Percentiles rank a stretch among this genome's conserved stretches.
Evolutionary conservation across 1,284 basidiomycete species (phyloP).

Genomic region (Trametes hirsuta): DNA sequence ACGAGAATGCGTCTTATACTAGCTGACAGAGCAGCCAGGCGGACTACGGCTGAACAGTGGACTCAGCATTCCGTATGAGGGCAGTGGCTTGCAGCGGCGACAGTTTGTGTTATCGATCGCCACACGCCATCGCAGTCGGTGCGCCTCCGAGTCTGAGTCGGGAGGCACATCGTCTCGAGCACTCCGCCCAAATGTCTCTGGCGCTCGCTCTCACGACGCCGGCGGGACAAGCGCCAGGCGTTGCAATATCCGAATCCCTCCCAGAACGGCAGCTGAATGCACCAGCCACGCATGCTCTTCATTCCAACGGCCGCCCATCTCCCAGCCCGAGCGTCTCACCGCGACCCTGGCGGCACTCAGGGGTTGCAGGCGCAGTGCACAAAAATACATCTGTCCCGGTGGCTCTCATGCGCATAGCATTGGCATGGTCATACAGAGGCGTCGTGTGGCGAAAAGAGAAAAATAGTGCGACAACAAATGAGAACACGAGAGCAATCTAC

Average conservation of each 20-base stretch:
- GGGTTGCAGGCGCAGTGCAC: not conserved
- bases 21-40: conserved; percentile 8
- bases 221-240: no score
- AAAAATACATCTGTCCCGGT: conserved; percentile 1
- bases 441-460: conserved; percentile 29
- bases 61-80: not conserved
- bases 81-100: not conserved
- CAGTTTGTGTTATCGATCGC: conserved; percentile 12
- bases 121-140: not conserved
- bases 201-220: no score
- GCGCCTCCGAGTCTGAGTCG: not conserved
- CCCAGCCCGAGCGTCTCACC: no score
- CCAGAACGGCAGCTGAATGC: not conserved
- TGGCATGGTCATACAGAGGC: conserved; percentile 39
- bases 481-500: conserved; percentile 31
- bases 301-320: not conserved
- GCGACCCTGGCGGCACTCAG: not conserved
- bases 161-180: not conserved
- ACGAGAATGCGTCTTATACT: not conserved
- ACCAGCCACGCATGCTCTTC: not conserved
- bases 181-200: not conserved
- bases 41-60: conserved; percentile 5
- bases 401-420: conserved; percentile 30
- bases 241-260: not conserved
- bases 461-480: conserved; percentile 20